Evolutionary conservation across 1,284 basidiomycete genomes (phyloP), one percentile per base, ranked within the genome.

Genomic region (Psilocybe mexicana): DNA sequence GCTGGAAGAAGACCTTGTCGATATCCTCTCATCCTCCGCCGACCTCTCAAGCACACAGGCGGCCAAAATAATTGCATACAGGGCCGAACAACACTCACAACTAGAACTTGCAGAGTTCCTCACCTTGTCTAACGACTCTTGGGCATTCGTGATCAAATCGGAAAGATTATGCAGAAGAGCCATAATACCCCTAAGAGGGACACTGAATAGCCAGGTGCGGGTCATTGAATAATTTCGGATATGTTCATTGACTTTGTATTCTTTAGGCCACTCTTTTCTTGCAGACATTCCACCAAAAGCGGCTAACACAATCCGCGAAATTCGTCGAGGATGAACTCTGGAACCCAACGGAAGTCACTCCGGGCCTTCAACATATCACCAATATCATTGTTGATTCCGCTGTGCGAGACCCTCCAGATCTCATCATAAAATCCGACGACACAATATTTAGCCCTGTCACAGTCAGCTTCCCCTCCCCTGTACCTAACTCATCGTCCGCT

Each of bases 291-390:
- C 96, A 99, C 71, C 88, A 93, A 62, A 74, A 79, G n/a, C 82
- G 90, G 52, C 84, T 98, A 58, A 87, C 88, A 1, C 83, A 84
- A 60, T 93, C 92, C 3, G 94, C 96, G 25, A 93, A 91, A 70
- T 77, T 93, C 11, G 96, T 99, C 6, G 93, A 96, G 70, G 92
- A 95, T 64, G 94, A 96, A 67, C 87, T 87, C 47, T 96, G 94
- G 93, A 85, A 81, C 52, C 91, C 92, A 33, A 79, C 85, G 2
- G 95, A 97, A 55, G 87, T 97, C 1, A 75, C 85, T 0, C 68
- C 76, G 4, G 67, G 76, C 1, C 74, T 90, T 8, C 96, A 98
- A 71, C 80, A 80, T 43, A 78, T 85, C n/a, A 83, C 90, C 44
- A 81, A 91, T 64, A 76, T 87, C 12, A 76, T 99, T 53, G 81